Evolutionary conservation across 2,329 filamentous ascomycete species (phyloP), one percentile per base, ranked within the genome.

Genomic region (Lanzia echinophila): DNA sequence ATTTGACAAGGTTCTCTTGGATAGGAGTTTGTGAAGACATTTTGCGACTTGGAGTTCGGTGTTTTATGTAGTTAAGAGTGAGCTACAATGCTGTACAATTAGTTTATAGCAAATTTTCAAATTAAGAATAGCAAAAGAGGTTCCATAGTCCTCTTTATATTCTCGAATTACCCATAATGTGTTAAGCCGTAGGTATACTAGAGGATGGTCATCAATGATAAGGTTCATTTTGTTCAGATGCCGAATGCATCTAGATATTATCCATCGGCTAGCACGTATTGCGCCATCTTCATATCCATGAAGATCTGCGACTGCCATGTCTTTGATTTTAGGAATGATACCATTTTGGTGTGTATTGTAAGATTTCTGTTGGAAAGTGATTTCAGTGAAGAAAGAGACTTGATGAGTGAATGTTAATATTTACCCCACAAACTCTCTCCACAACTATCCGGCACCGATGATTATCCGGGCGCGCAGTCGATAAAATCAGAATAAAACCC

Each of bases 1-100:
- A 77, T 45, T 74, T 67, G 51, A 78, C 72, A 20, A 86, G 67
- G 55, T 82, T 80, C 58, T 78, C 67, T 61, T 81, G 78, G 53
- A 75, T 74, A 13, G 71, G 65, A 44, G 75, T 72, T 11, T 53
- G 32, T 45, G 53, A 32, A 19, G 59, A 49, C 54, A 59, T 60
- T 13, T 10, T 50, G 4, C 24, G 4, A 39, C 43, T 15, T 11
- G 24, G n/a, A 8, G 13, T 10, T 4, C 22, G 19, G 38, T 41
- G 15, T 41, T 19, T 10, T 22, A n/a, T 15, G 17, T n/a, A 6
- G 11, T 4, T 39, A 7, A 41, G 20, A 11, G 17, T 13, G 38
- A 41, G 15, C 3, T 19, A 12, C n/a, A 6, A 12, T 20, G 38
- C 17, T 44, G 22, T 44, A 13, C 11, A 22, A 24, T 44, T 15